Base-by-base conservation (phyloP, 164 flowering plant species). In the Saururus chinensis region DNA sequence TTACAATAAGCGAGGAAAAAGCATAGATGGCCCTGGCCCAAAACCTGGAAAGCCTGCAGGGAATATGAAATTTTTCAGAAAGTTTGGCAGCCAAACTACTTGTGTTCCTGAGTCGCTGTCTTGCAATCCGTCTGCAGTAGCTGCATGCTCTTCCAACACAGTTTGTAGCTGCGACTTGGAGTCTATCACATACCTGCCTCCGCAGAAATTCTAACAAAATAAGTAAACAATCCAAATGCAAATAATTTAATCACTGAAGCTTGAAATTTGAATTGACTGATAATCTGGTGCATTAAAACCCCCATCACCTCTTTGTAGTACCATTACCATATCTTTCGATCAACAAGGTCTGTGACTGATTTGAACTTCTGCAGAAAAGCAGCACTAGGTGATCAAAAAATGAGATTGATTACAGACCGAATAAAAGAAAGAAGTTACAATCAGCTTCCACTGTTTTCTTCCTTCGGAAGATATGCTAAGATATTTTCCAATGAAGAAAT, bases 11-110 rank as follows among this genome's bases (percentile, higher is more conserved):
- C 20, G 17, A 56, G 22, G 42, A 11, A 17, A 19, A 66, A 4
- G 41, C 4, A 40, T 53, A 0, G 19, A 49, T 26, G 14, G 51
- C 20, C 13, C 7, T 63, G 51, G n/a, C n/a, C n/a, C n/a, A n/a
- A n/a, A 40, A 87, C 98, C 95, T 74, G 96, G 98, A 71, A 81
- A 92, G 52, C 98, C 96, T 7, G 95, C 79, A 64, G 98, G 98
- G 23, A 92, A 71, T 21, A 88, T 62, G 65, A 92, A 89, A 69
- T 77, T 82, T 64, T 81, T 82, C 53, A 89, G 51, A 20, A 53
- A 30, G 55, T 74, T 64, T 17, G 96, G 95, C 60, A 89, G 77
- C 95, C 89, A 87, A 7, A 75, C 73, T 57, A 87, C 56, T 53
- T 53, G 62, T 25, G 24, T 21, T 20, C 70, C 64, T 12, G 65